A percentile compares a stretch with the other conserved stretches of the same genome.
Evolutionary conservation across 1,284 basidiomycete species (phyloP).

Genomic region (Porogramme epimiltina): DNA sequence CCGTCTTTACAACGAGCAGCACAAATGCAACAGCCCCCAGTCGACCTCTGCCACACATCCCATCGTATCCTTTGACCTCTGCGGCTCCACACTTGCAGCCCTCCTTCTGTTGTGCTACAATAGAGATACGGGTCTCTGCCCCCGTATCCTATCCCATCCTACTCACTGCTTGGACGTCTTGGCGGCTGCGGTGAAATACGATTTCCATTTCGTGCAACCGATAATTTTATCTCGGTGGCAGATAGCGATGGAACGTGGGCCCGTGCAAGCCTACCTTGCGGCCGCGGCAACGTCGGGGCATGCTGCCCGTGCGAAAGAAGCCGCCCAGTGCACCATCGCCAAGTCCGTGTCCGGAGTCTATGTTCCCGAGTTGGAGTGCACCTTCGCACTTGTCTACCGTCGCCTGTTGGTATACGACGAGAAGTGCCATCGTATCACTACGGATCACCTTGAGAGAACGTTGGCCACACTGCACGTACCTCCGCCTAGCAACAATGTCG

Average conservation of each 20-base stretch:
- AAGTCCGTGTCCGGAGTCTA: slow-evolving; percentile 2
- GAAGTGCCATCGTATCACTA: not conserved
- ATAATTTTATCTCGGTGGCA: too few species aligned
- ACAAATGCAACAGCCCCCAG: too few species aligned
- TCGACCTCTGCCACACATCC: too few species aligned
- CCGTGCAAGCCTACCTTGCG: slow-evolving; percentile 10
- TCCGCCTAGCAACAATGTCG: not conserved
- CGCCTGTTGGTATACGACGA: slow-evolving; percentile 15
- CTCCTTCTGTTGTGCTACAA: too few species aligned
- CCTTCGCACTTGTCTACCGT: slow-evolving; percentile 12
- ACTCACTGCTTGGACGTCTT: too few species aligned
- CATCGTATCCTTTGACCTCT: too few species aligned
- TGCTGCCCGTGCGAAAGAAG: not conserved
- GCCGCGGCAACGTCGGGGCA: slow-evolving; percentile 6
- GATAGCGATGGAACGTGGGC: not conserved
- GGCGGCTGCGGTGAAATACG: too few species aligned
- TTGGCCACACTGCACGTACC: not conserved
- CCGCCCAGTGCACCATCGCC: not conserved
- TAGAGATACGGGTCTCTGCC: too few species aligned
- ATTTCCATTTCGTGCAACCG: too few species aligned
- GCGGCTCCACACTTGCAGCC: too few species aligned
- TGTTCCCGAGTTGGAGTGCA: slow-evolving; percentile 12
- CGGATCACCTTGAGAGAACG: not conserved
- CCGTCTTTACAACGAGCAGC: too few species aligned
- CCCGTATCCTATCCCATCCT: too few species aligned